Evolutionary conservation across 371 early-diverging fungal genomes (phyloP).

Genomic region (Cladochytrium tenue): DNA sequence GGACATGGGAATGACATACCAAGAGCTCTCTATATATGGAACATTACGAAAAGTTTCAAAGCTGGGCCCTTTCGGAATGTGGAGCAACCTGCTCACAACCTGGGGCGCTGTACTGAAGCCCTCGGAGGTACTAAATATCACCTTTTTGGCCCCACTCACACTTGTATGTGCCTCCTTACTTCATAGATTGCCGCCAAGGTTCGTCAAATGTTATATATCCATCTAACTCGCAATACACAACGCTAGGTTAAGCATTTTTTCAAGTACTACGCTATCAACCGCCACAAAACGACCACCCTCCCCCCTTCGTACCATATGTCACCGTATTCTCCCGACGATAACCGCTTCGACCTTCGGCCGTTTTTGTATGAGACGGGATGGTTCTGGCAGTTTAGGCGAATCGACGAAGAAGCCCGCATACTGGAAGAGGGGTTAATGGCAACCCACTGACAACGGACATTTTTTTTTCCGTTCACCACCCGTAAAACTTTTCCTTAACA

Average conservation of each 20-base stretch:
- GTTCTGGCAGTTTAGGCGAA: constrained; percentile 86
- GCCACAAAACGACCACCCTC: constrained; percentile 96
- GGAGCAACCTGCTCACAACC: constrained; percentile 73
- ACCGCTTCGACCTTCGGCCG: constrained; percentile 92
- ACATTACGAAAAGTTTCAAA: constrained; percentile 82
- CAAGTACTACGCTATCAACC: constrained; percentile 92
- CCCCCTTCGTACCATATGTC: constrained; percentile 97
- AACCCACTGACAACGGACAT: no score
- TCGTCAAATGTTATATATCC: neutral
- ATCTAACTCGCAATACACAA: neutral
- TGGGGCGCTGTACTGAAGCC: constrained; percentile 72
- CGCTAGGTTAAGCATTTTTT: constrained; percentile 89
- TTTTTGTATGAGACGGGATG: constrained; percentile 90
- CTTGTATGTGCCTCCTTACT: constrained; percentile 4
- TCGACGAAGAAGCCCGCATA: constrained; percentile 66
- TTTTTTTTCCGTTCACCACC: no score
- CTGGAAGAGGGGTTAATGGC: constrained; percentile 16
- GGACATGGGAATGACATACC: constrained; percentile 98
- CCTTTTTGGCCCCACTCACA: neutral
- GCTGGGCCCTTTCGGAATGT: constrained; percentile 94
- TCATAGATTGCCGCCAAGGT: constrained; percentile 72
- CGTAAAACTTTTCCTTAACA: no score
- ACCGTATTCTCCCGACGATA: constrained; percentile 94
- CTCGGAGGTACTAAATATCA: constrained; percentile 51
- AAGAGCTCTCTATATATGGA: constrained; percentile 89